Percentiles rank a stretch among this genome's conserved stretches.
Conservation (phyloP, 495 filamentous ascomycete species). For the Penicillium ochrochloron region DNA sequence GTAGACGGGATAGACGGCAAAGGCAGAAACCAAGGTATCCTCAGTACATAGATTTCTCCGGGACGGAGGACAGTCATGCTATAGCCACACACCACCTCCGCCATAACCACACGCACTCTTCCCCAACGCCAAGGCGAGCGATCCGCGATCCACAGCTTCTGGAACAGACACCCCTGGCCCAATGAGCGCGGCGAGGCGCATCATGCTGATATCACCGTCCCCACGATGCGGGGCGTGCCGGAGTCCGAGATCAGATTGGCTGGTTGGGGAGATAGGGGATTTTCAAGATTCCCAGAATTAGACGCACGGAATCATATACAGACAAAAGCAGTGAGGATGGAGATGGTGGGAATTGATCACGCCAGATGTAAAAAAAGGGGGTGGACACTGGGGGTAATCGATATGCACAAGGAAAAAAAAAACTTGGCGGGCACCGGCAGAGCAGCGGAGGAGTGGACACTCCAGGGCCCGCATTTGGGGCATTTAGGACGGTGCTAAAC, state of each 20-base stretch:
- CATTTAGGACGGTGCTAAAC: conserved; percentile 6
- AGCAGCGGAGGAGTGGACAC: conserved; percentile 11
- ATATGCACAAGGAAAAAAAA: not conserved
- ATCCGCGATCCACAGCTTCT: conserved; percentile 52
- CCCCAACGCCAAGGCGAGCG: conserved; percentile 44
- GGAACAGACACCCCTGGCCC: conserved; percentile 36
- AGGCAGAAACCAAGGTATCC: not conserved
- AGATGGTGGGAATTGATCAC: not conserved
- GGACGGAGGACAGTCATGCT: conserved; percentile 3
- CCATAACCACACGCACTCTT: conserved; percentile 26
- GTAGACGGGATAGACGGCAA: conserved; percentile 3
- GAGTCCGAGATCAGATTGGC: conserved; percentile 32
- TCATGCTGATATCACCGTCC: conserved; percentile 48
- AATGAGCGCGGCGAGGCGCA: conserved; percentile 27
- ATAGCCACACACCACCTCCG: not conserved
- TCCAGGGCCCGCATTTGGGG: conserved; percentile 11
- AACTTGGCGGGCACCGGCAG: not conserved
- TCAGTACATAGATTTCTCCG: not conserved
- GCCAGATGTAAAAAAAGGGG: not conserved
- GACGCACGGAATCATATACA: too few relatives aligned
- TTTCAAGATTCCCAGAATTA: too few relatives aligned
- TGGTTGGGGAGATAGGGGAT: not conserved
- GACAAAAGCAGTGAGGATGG: not conserved
- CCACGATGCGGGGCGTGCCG: conserved; percentile 44
- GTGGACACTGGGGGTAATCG: not conserved